Conservation (phyloP, 2,329 filamentous ascomycete genomes). For the Sarocladium oryzae region DNA sequence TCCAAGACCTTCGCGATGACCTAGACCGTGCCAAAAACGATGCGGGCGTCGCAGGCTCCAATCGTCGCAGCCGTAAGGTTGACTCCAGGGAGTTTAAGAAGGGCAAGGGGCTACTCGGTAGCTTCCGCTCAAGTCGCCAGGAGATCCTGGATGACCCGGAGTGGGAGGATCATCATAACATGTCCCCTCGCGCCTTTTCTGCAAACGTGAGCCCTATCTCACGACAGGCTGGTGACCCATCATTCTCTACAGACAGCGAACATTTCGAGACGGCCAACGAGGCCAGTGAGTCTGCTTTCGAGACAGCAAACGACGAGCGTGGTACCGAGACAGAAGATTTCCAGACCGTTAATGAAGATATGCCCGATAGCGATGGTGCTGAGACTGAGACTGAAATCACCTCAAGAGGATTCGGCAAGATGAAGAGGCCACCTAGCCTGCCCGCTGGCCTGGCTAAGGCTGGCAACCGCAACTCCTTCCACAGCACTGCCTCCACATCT, state of each 20-base stretch:
- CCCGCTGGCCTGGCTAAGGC: conserved; percentile 32
- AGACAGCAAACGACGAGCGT: conserved; percentile 74
- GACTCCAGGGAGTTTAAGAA: conserved; percentile 72
- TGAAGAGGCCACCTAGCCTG: conserved; percentile 35
- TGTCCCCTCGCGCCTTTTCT: conserved; percentile 20
- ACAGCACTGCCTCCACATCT: conserved; percentile 86
- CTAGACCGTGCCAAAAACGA: conserved; percentile 65
- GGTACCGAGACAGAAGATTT: conserved; percentile 89
- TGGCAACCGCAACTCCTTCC: conserved; percentile 59
- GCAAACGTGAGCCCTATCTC: conserved; percentile 15
- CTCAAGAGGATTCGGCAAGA: conserved; percentile 35
- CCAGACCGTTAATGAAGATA: conserved; percentile 82
- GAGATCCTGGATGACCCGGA: conserved; percentile 80
- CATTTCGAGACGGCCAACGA: conserved; percentile 80
- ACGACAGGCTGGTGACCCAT: conserved; percentile 12
- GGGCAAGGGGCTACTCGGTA: conserved; percentile 69
- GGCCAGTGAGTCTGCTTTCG: conserved; percentile 57
- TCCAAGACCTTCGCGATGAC: conserved; percentile 92
- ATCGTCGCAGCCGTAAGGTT: conserved; percentile 56
- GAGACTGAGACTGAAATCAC: conserved; percentile 85
- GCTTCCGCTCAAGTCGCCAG: conserved; percentile 63
- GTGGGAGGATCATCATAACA: conserved; percentile 73
- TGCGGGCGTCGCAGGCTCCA: conserved; percentile 34
- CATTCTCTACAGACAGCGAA: conserved; percentile 47
- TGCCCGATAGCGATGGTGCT: conserved; percentile 67